Evolutionary conservation across 78 protist species (phyloP).

Genomic region (Speleostelium caveatum): DNA sequence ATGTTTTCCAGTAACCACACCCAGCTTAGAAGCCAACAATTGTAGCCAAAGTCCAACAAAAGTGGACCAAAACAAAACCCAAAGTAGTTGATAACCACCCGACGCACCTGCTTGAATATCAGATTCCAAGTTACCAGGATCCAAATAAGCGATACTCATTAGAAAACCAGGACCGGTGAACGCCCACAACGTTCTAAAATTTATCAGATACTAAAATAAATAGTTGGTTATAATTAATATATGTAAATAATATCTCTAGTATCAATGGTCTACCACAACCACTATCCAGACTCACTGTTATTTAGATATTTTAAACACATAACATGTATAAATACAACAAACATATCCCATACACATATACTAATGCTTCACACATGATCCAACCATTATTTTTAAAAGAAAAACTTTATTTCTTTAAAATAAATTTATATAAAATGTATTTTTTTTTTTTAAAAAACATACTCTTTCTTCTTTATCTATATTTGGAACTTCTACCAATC

Average conservation of each 20-base stretch:
- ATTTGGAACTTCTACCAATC: slow-evolving; percentile 5
- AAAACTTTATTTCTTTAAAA: too few relatives aligned
- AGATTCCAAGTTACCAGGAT: slow-evolving; percentile 88
- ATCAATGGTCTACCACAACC: neutral
- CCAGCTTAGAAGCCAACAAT: slow-evolving; percentile 84
- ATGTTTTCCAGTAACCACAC: slow-evolving; percentile 86
- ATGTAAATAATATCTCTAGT: too few relatives aligned
- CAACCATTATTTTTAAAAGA: too few relatives aligned
- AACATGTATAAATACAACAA: too few relatives aligned
- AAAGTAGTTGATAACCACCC: slow-evolving; percentile 85
- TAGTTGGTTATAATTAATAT: neutral
- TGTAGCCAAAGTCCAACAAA: slow-evolving; percentile 86
- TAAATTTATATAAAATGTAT: too few relatives aligned
- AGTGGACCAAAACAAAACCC: slow-evolving; percentile 90
- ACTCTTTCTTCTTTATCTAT: slow-evolving; percentile 30
- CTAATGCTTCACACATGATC: too few relatives aligned
- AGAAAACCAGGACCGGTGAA: slow-evolving; percentile 90
- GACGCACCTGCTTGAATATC: slow-evolving; percentile 87
- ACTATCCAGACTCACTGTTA: too few relatives aligned
- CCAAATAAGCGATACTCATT: slow-evolving; percentile 89
- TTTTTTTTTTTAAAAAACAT: neutral
- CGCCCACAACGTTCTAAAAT: slow-evolving; percentile 73
- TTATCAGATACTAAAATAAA: slow-evolving; percentile 31
- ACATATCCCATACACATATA: too few relatives aligned
- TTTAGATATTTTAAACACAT: too few relatives aligned